These are phyloP conservation scores for Chytriomyces confervae DNA, from an alignment of 192 early-diverging fungal species.

Conservation along the genomic window DNA sequence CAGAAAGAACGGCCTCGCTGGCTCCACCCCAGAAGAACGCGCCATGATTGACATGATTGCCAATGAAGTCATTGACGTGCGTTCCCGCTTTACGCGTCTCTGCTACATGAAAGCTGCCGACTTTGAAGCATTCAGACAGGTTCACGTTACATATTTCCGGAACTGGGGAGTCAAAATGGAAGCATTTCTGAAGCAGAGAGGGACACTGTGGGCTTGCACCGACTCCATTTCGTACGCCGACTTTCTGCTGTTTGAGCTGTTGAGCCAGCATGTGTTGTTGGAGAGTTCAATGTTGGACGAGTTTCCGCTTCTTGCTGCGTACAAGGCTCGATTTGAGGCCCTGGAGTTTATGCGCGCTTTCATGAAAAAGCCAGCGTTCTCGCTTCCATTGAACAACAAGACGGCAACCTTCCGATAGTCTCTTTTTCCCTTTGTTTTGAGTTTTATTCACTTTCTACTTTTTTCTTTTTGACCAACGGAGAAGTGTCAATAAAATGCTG, in stretches of 20 bases:
- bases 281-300: not conserved
- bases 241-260: not conserved
- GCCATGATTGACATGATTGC: conserved; percentile 11
- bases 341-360: not conserved
- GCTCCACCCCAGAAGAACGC: not conserved
- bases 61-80: conserved; percentile 1
- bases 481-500: too few species aligned
- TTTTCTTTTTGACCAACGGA: not conserved
- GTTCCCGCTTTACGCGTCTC: not conserved
- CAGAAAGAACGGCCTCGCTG: not conserved
- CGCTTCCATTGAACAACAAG: not conserved
- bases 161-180: not conserved
- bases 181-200: not conserved
- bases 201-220: not conserved
- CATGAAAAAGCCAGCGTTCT: not conserved
- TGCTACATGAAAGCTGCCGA: not conserved
- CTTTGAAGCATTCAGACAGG: not conserved
- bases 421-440: not conserved
- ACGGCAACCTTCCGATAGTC: not conserved
- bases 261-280: not conserved
- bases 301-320: not conserved
- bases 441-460: not conserved
- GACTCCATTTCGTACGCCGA: conserved; percentile 6
- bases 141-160: not conserved
- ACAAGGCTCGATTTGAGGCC: not conserved